Evolutionary conservation across 371 early-diverging fungal genomes (phyloP), one percentile per base, ranked within the genome.

Genomic region (Mucor racemosus): DNA sequence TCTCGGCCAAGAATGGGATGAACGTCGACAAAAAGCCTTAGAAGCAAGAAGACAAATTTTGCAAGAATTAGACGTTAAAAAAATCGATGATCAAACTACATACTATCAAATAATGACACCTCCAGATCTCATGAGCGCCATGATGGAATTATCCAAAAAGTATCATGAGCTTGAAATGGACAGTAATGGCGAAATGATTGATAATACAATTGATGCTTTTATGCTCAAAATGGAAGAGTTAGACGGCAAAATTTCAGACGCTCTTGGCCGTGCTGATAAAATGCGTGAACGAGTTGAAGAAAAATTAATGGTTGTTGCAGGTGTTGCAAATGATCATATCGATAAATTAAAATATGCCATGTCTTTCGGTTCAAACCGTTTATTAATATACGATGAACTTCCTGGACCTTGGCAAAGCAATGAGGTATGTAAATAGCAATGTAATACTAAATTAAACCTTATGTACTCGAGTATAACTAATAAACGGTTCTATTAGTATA

Each of bases 361-460:
- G 48, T 69, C 77, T 0, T 71, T 69, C 41, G 80, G 78, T 9
- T 74, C 79, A 0, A 77, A 74, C 31, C 75, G 79, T 21, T 55
- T 84, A 33, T 58, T 84, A 19, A 61, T 71, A 44, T 84, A 84
- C 58, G 79, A 84, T 15, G 84, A 84, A 54, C 59, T 84, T 9
- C 84, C 84, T n/a, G 69, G 65, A 1, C 79, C 76, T 44, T 84
- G 81, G 80, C 74, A 76, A 59, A 79, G 76, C 38, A 84, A 84
- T 59, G 67, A 76, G 69, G 81, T 80, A 79, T 59, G 38, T 26
- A 34, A 40, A 14, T 21, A 17, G 9, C 8, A 61, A 58, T 60
- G 34, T 61, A 44, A 35, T 60, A 60, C 41, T n/a, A 64, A 40
- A 38, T 50, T 50, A 46, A 58, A 58, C 19, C 19, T 53, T 53